These are phyloP conservation scores for Ustilago nuda DNA, from an alignment of 1,284 basidiomycete species.

Conservation along the genomic window DNA sequence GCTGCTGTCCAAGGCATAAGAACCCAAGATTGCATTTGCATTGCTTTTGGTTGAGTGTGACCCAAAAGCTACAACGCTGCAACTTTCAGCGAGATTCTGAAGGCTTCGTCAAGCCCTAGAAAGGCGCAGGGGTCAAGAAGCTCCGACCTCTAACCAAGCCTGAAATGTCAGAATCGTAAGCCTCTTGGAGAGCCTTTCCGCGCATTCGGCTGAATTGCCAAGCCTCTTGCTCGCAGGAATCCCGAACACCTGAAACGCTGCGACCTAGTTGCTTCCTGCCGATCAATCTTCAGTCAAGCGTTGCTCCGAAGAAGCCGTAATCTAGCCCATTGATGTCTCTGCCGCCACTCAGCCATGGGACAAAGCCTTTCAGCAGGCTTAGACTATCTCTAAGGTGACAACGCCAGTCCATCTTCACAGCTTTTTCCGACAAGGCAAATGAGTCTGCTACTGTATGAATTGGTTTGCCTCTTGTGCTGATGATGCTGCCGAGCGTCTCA, in stretches of 20 bases:
- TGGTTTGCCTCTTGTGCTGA: not conserved
- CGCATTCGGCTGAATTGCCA: not conserved
- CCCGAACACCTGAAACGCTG: not conserved
- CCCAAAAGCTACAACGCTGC: not conserved
- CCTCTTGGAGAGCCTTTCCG: not conserved
- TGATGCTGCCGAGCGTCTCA: not conserved
- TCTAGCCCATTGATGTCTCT: not conserved
- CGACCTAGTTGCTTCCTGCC: not conserved
- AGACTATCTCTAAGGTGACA: not conserved
- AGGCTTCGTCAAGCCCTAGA: too few relatives aligned
- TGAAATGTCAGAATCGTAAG: not conserved
- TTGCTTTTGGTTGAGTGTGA: not conserved
- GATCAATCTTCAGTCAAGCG: not conserved
- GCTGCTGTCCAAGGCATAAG: not conserved
- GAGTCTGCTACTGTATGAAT: not conserved
- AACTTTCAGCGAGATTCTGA: too few relatives aligned
- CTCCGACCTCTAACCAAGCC: not conserved
- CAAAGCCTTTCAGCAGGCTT: not conserved
- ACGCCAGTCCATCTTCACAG: slow-evolving; percentile 3
- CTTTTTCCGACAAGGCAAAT: not conserved
- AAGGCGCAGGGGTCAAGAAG: too few relatives aligned
- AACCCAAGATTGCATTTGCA: not conserved
- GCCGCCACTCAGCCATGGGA: not conserved
- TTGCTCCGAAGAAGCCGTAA: slow-evolving; percentile 1
- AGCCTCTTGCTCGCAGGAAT: slow-evolving; percentile 11